A percentile compares a stretch with the other conserved stretches of the same genome.
Evolutionary conservation across 2,329 filamentous ascomycete genomes (phyloP).

Genomic region (Monosporascus ibericus): DNA sequence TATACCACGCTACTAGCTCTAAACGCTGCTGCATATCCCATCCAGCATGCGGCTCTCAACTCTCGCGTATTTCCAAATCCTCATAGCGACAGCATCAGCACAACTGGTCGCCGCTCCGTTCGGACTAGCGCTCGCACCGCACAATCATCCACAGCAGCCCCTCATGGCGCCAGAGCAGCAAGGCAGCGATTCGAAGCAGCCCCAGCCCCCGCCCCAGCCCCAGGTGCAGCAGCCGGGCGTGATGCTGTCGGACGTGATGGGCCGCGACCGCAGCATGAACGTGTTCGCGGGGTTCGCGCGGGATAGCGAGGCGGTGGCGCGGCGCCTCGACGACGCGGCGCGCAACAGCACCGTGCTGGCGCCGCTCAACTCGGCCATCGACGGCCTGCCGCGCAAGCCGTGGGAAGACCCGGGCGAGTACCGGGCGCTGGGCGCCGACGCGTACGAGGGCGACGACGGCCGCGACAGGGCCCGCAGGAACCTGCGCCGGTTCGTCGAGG

Average conservation of each 20-base stretch:
- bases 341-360: slow-evolving; percentile 81
- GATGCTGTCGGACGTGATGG: slow-evolving; percentile 78
- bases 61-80: background rate
- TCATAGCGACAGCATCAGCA: background rate
- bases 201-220: slow-evolving; percentile 2
- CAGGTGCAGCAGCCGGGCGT: slow-evolving; percentile 40
- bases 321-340: slow-evolving; percentile 59
- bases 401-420: slow-evolving; percentile 79
- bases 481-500: slow-evolving; percentile 73
- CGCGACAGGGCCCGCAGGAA: slow-evolving; percentile 72
- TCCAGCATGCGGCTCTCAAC: background rate
- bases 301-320: slow-evolving; percentile 62
- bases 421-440: slow-evolving; percentile 55
- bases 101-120: background rate
- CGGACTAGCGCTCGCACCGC: background rate
- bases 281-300: slow-evolving; percentile 79
- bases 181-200: slow-evolving; percentile 1
- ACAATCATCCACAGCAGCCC: background rate
- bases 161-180: background rate
- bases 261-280: slow-evolving; percentile 70
- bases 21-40: background rate
- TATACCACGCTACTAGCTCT: too few relatives aligned
- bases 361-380: slow-evolving; percentile 77
- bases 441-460: slow-evolving; percentile 71
- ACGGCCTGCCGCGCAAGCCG: slow-evolving; percentile 72